Conservation (phyloP, 805 yeast genomes). For the Nakazawaea pomicola region DNA sequence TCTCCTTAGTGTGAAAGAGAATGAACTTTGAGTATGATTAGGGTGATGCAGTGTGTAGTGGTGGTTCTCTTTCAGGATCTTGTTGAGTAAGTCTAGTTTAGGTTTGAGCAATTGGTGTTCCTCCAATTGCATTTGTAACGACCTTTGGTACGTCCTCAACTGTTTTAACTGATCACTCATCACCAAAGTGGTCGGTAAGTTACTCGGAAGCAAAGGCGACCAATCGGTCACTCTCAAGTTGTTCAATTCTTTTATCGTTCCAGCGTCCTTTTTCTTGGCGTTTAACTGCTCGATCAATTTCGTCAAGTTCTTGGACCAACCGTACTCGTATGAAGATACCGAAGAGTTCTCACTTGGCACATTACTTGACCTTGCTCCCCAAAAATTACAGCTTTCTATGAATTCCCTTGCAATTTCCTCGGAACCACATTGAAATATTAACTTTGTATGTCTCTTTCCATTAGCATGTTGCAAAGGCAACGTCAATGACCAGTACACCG, state of each 20-base stretch:
- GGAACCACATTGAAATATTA: slow-evolving; percentile 64
- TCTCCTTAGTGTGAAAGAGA: slow-evolving; percentile 5
- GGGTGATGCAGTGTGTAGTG: slow-evolving; percentile 13
- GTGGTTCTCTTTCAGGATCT: background rate
- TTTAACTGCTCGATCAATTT: slow-evolving; percentile 9
- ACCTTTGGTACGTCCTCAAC: slow-evolving; percentile 33
- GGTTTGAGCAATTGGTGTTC: slow-evolving; percentile 37
- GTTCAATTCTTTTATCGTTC: slow-evolving; percentile 20
- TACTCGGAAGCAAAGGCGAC: slow-evolving; percentile 29
- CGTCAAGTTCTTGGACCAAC: slow-evolving; percentile 51
- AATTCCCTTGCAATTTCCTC: slow-evolving; percentile 63
- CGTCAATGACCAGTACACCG: slow-evolving; percentile 44
- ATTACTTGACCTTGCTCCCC: slow-evolving; percentile 84
- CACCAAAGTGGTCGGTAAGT: slow-evolving; percentile 22
- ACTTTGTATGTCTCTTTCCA: slow-evolving; percentile 25
- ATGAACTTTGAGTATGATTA: background rate
- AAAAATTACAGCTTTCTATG: slow-evolving; percentile 77
- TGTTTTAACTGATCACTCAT: slow-evolving; percentile 34
- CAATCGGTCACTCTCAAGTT: slow-evolving; percentile 34
- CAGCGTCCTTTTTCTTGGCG: slow-evolving; percentile 15
- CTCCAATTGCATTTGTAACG: slow-evolving; percentile 33
- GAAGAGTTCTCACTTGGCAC: slow-evolving; percentile 59
- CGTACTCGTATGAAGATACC: slow-evolving; percentile 74
- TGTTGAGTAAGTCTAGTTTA: background rate
- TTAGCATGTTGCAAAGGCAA: slow-evolving; percentile 35